Base-by-base conservation (phyloP, 495 filamentous ascomycete species). In the Neurospora sp. region DNA sequence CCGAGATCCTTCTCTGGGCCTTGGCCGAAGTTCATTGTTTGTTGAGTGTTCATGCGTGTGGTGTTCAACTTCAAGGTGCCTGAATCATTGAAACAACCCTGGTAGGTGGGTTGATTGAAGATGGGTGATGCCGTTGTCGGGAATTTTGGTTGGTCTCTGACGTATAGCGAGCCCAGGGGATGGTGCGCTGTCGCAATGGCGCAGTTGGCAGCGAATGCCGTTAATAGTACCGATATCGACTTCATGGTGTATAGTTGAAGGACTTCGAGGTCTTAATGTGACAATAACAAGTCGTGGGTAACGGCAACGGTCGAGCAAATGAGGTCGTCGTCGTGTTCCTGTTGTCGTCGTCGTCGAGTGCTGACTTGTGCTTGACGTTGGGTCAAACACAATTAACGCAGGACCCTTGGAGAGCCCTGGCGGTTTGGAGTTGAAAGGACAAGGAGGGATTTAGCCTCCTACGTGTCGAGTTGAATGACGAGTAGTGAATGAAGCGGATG, bases 61-160 rank as follows among this genome's bases (percentile, higher is more conserved):
- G 68, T 73, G 73, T 80, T 78, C 22, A 61, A 73, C 22, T 42
- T 35, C 9, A 74, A 14, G 1, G 77, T 68, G 37, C 81, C 81
- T 0, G 68, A n/a, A 3, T 76, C 76, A 12, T 69, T 76, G 76
- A 71, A 83, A 76, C 81, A 83, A 20, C 81, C 81, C 10, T 79
- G 75, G 12, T 61, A 70, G n/a, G 75, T 75, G 9, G 14, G 8
- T 0, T 37, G 12, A 37, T 72, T 71, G 4, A 75, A 72, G 1
- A 7, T 35, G 9, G 80, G 73, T 0, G 20, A 0, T 59, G 6
- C 0, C 5, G 12, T 2, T 53, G 1, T 1, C 10, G 48, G 48
- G 4, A 14, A 27, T 27, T 71, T 59, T 22, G 78, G 73, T 16
- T 70, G 7, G 42, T 0, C 48, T 59, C 48, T 59, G 48, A 14